These are phyloP conservation scores for barley (Hordeum vulgare) DNA, from an alignment of 176 grass and related monocot species.

Conservation along the genomic window MorexV3_pseudomolecules_assembly NC_058518.1:510415621-510416120, in stretches of 20 bases:
- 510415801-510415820: slow-evolving; percentile 24
- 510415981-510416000: too few relatives aligned
- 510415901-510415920: slow-evolving; percentile 6
- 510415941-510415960: background rate
- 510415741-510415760: slow-evolving; percentile 1
- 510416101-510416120: too few relatives aligned
- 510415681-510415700: slow-evolving; percentile 17
- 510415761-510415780: background rate
- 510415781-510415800: slow-evolving; percentile 36
- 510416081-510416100: too few relatives aligned
- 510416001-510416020: too few relatives aligned
- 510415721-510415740: slow-evolving; percentile 27
- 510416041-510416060: too few relatives aligned
- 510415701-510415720: background rate
- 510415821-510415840: slow-evolving; percentile 1
- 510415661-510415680: slow-evolving; percentile 70
- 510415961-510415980: background rate
- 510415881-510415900: slow-evolving; percentile 14
- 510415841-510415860: background rate
- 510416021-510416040: too few relatives aligned
- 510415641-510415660: slow-evolving; percentile 45
- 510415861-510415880: background rate
- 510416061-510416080: too few relatives aligned
- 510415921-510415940: slow-evolving; percentile 5
- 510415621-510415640: slow-evolving; percentile 70